A percentile compares a stretch with the other conserved stretches of the same genome.
These are phyloP conservation scores for Microstegium vimineum DNA, from an alignment of 176 grass and related monocot genomes.

Conservation along the genomic window DNA sequence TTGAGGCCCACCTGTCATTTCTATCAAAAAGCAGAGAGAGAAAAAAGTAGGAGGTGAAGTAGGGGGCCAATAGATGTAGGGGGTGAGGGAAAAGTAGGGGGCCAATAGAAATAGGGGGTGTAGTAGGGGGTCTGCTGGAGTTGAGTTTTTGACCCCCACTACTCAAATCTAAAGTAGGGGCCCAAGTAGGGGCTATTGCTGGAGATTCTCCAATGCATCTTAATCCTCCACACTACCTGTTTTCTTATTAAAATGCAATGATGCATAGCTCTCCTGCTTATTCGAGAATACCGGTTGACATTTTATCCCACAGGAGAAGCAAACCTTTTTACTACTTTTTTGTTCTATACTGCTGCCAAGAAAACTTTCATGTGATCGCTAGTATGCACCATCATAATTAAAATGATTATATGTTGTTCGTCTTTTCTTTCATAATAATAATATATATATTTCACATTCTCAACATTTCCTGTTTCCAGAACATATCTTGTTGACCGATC, in stretches of 20 bases:
- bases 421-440: background rate
- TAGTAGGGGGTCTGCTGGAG: too few relatives aligned
- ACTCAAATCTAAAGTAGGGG: too few relatives aligned
- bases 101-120: too few relatives aligned
- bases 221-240: background rate
- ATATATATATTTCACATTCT: background rate
- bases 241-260: background rate
- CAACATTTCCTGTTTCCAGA: slow-evolving; percentile 18
- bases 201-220: too few relatives aligned
- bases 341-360: background rate
- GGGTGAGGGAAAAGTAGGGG: too few relatives aligned
- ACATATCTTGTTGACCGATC: slow-evolving; percentile 11
- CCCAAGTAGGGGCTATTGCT: too few relatives aligned
- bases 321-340: background rate
- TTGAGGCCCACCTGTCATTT: too few relatives aligned
- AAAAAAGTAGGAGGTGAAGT: too few relatives aligned
- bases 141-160: too few relatives aligned
- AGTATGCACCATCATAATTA: background rate
- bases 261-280: background rate
- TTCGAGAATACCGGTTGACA: background rate
- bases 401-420: background rate
- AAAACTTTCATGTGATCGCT: background rate
- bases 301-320: background rate
- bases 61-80: too few relatives aligned
- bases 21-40: too few relatives aligned